Evolutionary conservation across 768 basidiomycete species (phyloP).

Genomic region (Amanita rimosa): DNA sequence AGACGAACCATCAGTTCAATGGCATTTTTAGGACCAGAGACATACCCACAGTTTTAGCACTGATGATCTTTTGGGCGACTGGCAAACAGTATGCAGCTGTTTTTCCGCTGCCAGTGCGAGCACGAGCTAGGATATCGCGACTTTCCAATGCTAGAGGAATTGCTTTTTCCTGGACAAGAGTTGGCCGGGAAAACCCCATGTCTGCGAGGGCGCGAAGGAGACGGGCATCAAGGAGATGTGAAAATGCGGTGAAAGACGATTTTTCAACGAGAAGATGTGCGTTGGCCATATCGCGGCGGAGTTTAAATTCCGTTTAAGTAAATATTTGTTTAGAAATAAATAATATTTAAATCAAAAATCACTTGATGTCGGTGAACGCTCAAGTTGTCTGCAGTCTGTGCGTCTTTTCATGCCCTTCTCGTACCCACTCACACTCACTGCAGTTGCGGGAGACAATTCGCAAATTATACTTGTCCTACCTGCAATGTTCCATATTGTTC

Average conservation of each 20-base stretch:
- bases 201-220: slow-evolving; percentile 86
- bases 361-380: slow-evolving; percentile 3
- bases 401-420: slow-evolving; percentile 11
- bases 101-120: slow-evolving; percentile 94
- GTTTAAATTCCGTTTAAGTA: slow-evolving; percentile 6
- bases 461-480: slow-evolving; percentile 72
- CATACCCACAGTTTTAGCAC: slow-evolving; percentile 61
- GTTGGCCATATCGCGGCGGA: slow-evolving; percentile 27
- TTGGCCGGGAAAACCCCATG: slow-evolving; percentile 82
- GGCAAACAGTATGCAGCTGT: slow-evolving; percentile 95
- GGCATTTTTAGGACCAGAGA: slow-evolving; percentile 6
- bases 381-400: slow-evolving; percentile 30
- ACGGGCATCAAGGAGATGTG: slow-evolving; percentile 73
- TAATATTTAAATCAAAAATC: too few relatives aligned
- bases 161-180: slow-evolving; percentile 82
- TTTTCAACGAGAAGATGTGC: slow-evolving; percentile 33
- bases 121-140: slow-evolving; percentile 84
- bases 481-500: slow-evolving; percentile 82
- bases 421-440: slow-evolving; percentile 1
- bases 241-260: slow-evolving; percentile 48
- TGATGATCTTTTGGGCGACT: slow-evolving; percentile 78
- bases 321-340: too few relatives aligned
- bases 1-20: not conserved
- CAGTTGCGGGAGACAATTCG: slow-evolving; percentile 67
- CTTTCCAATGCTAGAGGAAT: slow-evolving; percentile 89